Conservation (phyloP, 495 filamentous ascomycete species). For the Aspergillus haitiensis region DNA sequence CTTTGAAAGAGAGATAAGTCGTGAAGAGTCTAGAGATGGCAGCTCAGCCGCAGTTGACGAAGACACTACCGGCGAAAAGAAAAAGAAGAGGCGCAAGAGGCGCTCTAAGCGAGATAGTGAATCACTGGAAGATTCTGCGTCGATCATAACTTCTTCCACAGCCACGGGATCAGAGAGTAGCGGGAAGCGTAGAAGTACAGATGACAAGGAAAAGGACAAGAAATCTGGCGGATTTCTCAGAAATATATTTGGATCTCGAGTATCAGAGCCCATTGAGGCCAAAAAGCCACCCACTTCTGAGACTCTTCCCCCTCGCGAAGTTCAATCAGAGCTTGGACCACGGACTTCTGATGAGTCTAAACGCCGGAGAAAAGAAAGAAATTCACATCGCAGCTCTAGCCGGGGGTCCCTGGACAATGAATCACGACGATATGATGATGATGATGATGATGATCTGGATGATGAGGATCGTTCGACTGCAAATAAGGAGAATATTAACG, state of each 20-base stretch:
- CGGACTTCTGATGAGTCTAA: slow-evolving; percentile 36
- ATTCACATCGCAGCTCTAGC: slow-evolving; percentile 39
- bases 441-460: slow-evolving; percentile 13
- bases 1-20: slow-evolving; percentile 19
- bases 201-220: slow-evolving; percentile 36
- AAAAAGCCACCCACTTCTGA: slow-evolving; percentile 38
- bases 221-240: slow-evolving; percentile 39
- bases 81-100: slow-evolving; percentile 32
- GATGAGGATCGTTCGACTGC: slow-evolving; percentile 26
- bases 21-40: slow-evolving; percentile 25
- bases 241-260: slow-evolving; percentile 41
- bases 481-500: slow-evolving; percentile 34
- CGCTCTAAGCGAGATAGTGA: slow-evolving; percentile 37
- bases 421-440: slow-evolving; percentile 11
- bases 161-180: slow-evolving; percentile 31
- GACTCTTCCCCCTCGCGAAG: slow-evolving; percentile 38
- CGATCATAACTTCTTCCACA: slow-evolving; percentile 36
- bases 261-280: slow-evolving; percentile 35
- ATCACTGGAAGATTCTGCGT: slow-evolving; percentile 36
- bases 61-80: slow-evolving; percentile 23
- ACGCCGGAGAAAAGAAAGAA: slow-evolving; percentile 48
- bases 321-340: slow-evolving; percentile 39
- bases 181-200: slow-evolving; percentile 32
- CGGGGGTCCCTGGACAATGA: slow-evolving; percentile 31
- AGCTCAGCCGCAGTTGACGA: slow-evolving; percentile 28